Conservation (phyloP, 306 rosid species). For the Astragalus glycyphyllos region DNA sequence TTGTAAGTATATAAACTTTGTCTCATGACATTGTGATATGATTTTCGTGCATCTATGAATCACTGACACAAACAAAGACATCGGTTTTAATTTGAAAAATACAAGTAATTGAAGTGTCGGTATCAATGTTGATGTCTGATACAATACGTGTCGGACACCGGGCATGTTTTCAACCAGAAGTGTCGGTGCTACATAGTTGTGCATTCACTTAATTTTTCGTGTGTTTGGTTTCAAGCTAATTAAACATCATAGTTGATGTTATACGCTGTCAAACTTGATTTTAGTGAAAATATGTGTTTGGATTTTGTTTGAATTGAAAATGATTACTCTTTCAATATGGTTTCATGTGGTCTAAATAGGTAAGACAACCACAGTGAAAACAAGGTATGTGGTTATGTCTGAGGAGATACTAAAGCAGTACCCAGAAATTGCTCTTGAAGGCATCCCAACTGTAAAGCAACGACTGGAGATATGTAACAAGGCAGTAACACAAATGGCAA, state of each 20-base stretch:
- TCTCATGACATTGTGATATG: not conserved
- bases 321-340: constrained; percentile 18
- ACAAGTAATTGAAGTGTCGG: too few relatives aligned
- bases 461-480: constrained; percentile 82
- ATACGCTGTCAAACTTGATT: too few relatives aligned
- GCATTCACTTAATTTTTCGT: not conserved
- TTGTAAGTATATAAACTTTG: constrained; percentile 51
- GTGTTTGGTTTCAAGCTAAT: too few relatives aligned
- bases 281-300: too few relatives aligned
- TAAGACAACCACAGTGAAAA: constrained; percentile 90
- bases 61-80: too few relatives aligned
- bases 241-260: too few relatives aligned
- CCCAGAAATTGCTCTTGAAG: constrained; percentile 78
- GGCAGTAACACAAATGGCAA: constrained; percentile 92
- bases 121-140: too few relatives aligned
- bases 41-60: not conserved
- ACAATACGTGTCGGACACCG: too few relatives aligned
- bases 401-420: constrained; percentile 75
- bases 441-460: constrained; percentile 73
- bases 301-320: not conserved
- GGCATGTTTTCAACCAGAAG: too few relatives aligned
- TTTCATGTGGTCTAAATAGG: constrained; percentile 55
- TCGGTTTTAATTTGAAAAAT: too few relatives aligned
- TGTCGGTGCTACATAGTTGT: too few relatives aligned
- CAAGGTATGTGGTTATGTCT: constrained; percentile 93